Base-by-base conservation (phyloP, 2,329 filamentous ascomycete species). In the Elsinoe fawcettii region DNA sequence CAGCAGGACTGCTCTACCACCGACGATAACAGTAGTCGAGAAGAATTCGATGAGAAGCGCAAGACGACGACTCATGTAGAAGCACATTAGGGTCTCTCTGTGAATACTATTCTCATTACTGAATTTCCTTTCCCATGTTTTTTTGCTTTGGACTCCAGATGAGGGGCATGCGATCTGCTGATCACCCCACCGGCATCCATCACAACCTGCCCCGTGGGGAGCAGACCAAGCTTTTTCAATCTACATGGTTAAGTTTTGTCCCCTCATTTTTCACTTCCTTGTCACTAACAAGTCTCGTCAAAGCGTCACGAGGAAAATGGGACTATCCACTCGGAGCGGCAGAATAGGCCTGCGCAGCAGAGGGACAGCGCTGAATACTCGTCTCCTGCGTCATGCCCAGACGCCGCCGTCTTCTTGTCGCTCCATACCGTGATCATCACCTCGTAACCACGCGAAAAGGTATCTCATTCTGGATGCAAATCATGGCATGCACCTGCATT, bases 101-200 rank as follows among this genome's bases (percentile, higher is more conserved):
- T 43, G 9, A 5, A 5, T 9, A 43, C 39, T 22, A 20, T n/a
- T n/a, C n/a, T n/a, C n/a, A n/a, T n/a, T n/a, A n/a, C n/a, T n/a
- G n/a, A n/a, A n/a, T n/a, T n/a, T n/a, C n/a, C n/a, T n/a, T n/a
- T n/a, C n/a, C n/a, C n/a, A n/a, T n/a, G n/a, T n/a, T n/a, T n/a
- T n/a, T n/a, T n/a, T n/a, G n/a, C n/a, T n/a, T n/a, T n/a, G n/a
- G 2, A 25, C 20, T 46, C 5, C 22, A 46, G 23, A 46, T 27
- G 41, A 46, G 41, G 41, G 20, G 41, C 23, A 44, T 27, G 41
- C 23, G 41, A 46, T 46, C 41, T 46, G 41, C 41, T 25, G 41
- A 46, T 46, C 41, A 46, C 41, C 41, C 41, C 41, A 25, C 41
- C 41, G 41, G 41, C 20, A 8, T 12, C 41, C 9, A 9, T 20